Base-by-base conservation (phyloP, 192 early-diverging fungal genomes). In the Rhizoclosmatium globosum region DNA sequence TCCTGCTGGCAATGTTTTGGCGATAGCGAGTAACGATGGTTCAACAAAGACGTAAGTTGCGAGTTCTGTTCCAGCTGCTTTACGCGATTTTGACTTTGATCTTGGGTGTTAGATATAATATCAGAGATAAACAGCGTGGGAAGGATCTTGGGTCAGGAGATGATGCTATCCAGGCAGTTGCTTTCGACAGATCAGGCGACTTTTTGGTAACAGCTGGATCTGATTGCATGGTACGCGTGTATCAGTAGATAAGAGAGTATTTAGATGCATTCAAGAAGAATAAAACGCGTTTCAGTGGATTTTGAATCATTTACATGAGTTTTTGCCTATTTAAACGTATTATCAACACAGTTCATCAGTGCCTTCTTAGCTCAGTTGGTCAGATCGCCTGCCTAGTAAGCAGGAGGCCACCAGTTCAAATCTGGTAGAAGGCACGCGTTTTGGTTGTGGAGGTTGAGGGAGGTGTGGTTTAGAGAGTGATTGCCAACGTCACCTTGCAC, bases 1-100 rank as follows among this genome's bases (percentile, higher is more conserved):
- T 78, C 83, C 86, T 17, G 64, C 77, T 56, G 87, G 85, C 13
- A 77, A 48, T 21, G 68, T 80, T 58, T 44, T 88, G 45, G 86
- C 82, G 0, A 83, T 87, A 1, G 87, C 86, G 11, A 71, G 83
- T 46, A 87, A 89, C 70, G 83, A 87, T 64, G 86, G 85, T 2
- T 68, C 58, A 2, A 77, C 79, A 50, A 84, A 86, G 72, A 47
- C 84, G 65, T 79, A 77, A 39, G 61, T 57, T 13, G 59, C 9
- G 45, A 64, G 41, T 47, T 65, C 41, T 64, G 43, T 43, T 66
- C 64, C 6, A 64, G 64, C 23, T 81, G 64, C 45, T 41, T 7
- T 19, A 38, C 2, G 15, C 15, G n/a, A n/a, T 81, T 31, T 81
- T 74, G 15, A 13, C 41, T 60, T 50, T 31, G 31, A 31, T 31